phyloP scores from a whole-genome alignment of 768 basidiomycete genomes.

The Lactarius deliciosus region DNA sequence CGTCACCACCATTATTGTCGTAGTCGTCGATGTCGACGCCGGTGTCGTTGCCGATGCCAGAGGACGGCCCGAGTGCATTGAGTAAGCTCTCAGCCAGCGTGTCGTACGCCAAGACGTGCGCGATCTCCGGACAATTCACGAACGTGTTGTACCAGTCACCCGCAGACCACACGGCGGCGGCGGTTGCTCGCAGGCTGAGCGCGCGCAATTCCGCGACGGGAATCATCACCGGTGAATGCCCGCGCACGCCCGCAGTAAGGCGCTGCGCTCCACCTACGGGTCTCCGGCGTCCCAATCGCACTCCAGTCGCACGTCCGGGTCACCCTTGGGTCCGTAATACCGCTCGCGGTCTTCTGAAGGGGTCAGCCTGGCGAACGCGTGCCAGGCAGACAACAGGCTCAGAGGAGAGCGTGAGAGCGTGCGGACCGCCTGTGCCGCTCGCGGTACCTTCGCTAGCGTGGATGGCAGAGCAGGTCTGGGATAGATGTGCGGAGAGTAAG shows the following conservation, averaged over 20 bases:
- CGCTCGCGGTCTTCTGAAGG: conserved; percentile 13
- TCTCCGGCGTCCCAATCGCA: conserved; percentile 24
- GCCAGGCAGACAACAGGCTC: conserved; percentile 18
- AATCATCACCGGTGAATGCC: too few relatives aligned
- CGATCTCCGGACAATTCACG: conserved; percentile 11
- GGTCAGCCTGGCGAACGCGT: conserved; percentile 9
- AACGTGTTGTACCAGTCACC: conserved; percentile 19
- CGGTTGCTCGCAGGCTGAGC: conserved; percentile 12
- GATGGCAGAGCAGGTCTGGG: not conserved
- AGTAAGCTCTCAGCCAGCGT: conserved; percentile 5
- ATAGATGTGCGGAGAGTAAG: conserved; percentile 16
- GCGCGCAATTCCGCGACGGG: conserved; percentile 19
- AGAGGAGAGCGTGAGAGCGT: conserved; percentile 21
- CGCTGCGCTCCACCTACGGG: conserved; percentile 14
- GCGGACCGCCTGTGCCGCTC: not conserved
- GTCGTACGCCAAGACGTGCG: conserved; percentile 16
- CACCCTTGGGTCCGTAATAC: conserved; percentile 12
- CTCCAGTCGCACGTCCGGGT: conserved; percentile 13
- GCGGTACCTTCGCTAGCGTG: not conserved
- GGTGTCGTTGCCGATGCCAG: not conserved
- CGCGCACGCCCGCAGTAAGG: conserved; percentile 9
- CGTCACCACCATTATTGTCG: too few relatives aligned
- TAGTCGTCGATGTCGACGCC: not conserved
- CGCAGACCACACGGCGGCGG: conserved; percentile 8
- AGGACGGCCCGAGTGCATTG: not conserved